Evolutionary conservation across 2,329 filamentous ascomycete species (phyloP), one percentile per base, ranked within the genome.

Genomic region (Arthrobotrys musiformis): DNA sequence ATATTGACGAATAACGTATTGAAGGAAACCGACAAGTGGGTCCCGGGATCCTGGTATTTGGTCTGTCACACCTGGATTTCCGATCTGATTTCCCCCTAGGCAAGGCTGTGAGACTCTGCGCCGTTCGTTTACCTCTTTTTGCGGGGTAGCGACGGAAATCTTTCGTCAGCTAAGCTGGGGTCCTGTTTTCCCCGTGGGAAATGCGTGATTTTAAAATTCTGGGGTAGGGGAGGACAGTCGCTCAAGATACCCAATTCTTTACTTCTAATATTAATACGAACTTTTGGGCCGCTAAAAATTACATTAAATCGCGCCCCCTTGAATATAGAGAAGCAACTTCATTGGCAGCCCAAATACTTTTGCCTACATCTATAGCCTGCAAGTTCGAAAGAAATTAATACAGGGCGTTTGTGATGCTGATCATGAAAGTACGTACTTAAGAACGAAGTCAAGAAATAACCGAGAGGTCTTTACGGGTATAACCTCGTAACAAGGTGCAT

Each of bases 1-100:
- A 4, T 22, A 24, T 37, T 63, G 7, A 35, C 54, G 33, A 62
- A 62, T 52, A 33, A 33, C 19, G 24, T 35, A 30, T 28, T 22
- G 17, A 52, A 60, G 37, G 26, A 28, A 44, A 33, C 46, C 33
- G 26, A 24, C 24, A 35, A 64, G 68, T 72, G 68, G 68, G 37
- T 58, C 68, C 68, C 68, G 28, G 35, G 19, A 64, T 72, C 68
- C 68, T 64, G 68, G 68, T 64, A 46, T 26, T 33, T 30, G 68
- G 68, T 64, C 58, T 72, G 68, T 72, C 68, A 72, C 68, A 72
- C 68, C 58, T 26, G 48, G 48, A 17, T 54, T 26, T 42, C 26
- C 30, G 52, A 24, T 37, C 52, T n/a, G 37, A 58, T 58, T 58
- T 58, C 30, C 50, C 46, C 30, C n/a, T n/a, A 42, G 37, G 44